Evolutionary conservation across 164 flowering plant species (phyloP).

Genomic region (Aristolochia fimbriata): DNA sequence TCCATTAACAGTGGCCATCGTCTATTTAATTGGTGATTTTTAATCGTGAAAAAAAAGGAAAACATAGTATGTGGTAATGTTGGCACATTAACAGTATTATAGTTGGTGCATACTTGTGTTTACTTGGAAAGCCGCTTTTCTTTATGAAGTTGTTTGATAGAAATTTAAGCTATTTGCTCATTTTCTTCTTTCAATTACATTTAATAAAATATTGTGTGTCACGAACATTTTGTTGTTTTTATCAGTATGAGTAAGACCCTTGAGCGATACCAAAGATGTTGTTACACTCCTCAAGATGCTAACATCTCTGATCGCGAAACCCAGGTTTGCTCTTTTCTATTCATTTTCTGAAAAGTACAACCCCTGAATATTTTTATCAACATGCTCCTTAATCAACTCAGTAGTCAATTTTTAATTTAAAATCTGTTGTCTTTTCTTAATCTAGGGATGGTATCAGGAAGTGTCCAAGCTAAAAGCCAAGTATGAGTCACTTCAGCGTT

Average conservation of each 20-base stretch:
- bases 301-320: constrained; percentile 40
- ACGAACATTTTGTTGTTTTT: constrained; percentile 1
- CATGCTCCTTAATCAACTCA: background rate
- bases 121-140: background rate
- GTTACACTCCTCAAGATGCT: constrained; percentile 44
- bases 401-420: background rate
- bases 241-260: constrained; percentile 47
- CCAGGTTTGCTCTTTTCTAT: constrained; percentile 27
- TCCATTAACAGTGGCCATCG: background rate
- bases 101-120: background rate
- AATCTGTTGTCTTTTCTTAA: background rate
- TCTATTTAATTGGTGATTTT: background rate
- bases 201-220: background rate
- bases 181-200: too few species aligned
- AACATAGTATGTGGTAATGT: background rate
- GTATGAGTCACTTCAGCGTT: constrained; percentile 62
- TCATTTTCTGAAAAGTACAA: background rate
- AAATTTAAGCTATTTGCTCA: background rate
- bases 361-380: background rate
- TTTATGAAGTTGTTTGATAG: background rate
- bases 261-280: constrained; percentile 67
- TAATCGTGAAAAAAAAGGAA: background rate
- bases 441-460: constrained; percentile 79
- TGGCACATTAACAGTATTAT: background rate
- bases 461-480: constrained; percentile 62